Conservation (phyloP, 352 stramenopile genomes). For the Globisporangium sylvaticum region DNA sequence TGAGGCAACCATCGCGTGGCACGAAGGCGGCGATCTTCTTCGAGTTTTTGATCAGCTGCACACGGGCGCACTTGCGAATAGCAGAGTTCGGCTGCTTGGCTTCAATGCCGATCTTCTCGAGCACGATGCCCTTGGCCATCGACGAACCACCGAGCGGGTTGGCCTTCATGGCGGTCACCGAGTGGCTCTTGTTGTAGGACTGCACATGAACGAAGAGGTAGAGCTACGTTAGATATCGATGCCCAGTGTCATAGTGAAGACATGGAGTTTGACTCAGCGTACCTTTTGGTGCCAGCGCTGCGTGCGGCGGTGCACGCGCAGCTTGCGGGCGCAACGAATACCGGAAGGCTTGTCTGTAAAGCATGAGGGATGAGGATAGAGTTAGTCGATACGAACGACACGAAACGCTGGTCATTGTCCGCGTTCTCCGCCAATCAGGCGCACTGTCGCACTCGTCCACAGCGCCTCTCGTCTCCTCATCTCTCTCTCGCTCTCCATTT, state of each 20-base stretch:
- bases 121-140: constrained; percentile 99
- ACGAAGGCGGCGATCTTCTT: constrained; percentile 99
- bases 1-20: constrained; percentile 99
- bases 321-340: constrained; percentile 99
- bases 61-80: constrained; percentile 99
- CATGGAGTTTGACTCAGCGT: too few species aligned
- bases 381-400: too few species aligned
- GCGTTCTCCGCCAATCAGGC: neutral
- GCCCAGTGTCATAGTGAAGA: too few species aligned
- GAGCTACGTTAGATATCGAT: too few species aligned
- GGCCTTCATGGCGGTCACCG: constrained; percentile 99
- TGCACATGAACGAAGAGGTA: constrained; percentile 6
- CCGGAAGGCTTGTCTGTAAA: constrained; percentile 98
- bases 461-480: neutral
- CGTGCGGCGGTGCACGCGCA: constrained; percentile 97
- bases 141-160: constrained; percentile 99
- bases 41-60: constrained; percentile 99
- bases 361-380: too few species aligned
- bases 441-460: neutral
- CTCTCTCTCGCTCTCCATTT: constrained; percentile 8
- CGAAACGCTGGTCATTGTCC: too few species aligned
- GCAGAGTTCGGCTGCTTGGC: constrained; percentile 99
- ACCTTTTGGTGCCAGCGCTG: constrained; percentile 97
- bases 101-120: constrained; percentile 99
- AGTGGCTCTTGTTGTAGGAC: constrained; percentile 99